Evolutionary conservation across 1,284 basidiomycete genomes (phyloP), one percentile per base, ranked within the genome.

Genomic region (Puccinia triticina): DNA sequence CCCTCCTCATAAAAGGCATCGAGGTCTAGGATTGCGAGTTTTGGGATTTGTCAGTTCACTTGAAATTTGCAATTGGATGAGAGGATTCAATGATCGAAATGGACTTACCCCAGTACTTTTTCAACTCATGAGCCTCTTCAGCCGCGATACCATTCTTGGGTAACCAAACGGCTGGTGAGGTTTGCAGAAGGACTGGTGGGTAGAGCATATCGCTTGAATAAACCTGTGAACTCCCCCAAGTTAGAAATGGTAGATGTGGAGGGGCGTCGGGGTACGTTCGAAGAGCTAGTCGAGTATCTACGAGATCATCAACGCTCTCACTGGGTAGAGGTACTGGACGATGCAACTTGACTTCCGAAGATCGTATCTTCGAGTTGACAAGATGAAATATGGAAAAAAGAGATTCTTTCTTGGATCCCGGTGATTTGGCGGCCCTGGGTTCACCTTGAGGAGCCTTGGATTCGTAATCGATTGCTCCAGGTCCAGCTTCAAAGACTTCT

Each of bases 1-100:
- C 61, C 59, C 48, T 78, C 77, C 40, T 78, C 64, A n/a, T 78
- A 78, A n/a, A 78, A 66, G 26, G 77, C 77, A 34, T 78, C 77
- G 14, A 69, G 40, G 34, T 78, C 77, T 78, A 46, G 34, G 34
- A 50, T 23, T 21, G 69, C 2, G 53, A 32, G 8, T 29, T n/a
- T 40, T 61, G 29, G 61, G 43, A 43, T 32, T 23, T 46, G 43
- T 57, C 23, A 34, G 26, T 34, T 21, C n/a, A 8, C 40, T 32
- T 72, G 21, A 50, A n/a, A 7, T 32, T 18, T 77, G 57, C 26
- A 23, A 37, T 77, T 59, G 23, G 32, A 67, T 18, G 21, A 40
- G 16, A 43, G 40, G 34, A 12, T 12, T 29, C 29, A 37, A 37
- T 37, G 21, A 26, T 69, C 12, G 32, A 12, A 55, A 53, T n/a